A percentile compares a stretch with the other conserved stretches of the same genome.
These are phyloP conservation scores for Mycena belliarum DNA, from an alignment of 768 basidiomycete genomes.

Conservation along the genomic window DNA sequence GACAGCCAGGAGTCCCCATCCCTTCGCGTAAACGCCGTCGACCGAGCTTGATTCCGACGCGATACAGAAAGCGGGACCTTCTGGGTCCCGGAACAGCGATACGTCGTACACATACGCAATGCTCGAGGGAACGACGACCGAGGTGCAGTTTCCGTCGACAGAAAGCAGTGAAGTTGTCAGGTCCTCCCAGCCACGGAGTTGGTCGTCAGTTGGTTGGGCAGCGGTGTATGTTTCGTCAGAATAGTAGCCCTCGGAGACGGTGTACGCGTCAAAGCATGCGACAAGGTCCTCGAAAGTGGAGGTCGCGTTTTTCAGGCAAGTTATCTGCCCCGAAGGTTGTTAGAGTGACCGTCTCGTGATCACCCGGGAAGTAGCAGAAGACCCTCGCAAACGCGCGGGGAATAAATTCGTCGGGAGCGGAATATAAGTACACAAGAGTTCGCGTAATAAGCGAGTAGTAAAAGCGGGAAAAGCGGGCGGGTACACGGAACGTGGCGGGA, in stretches of 20 bases:
- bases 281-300: conserved; percentile 26
- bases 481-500: too few relatives aligned
- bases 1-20: conserved; percentile 40
- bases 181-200: conserved; percentile 32
- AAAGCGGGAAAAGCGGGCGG: too few relatives aligned
- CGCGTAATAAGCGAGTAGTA: too few relatives aligned
- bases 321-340: conserved; percentile 5
- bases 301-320: conserved; percentile 7
- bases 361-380: too few relatives aligned
- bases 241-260: conserved; percentile 31
- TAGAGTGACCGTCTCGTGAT: too few relatives aligned
- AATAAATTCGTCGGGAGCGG: too few relatives aligned
- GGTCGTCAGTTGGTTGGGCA: conserved; percentile 32
- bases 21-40: conserved; percentile 27
- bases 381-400: too few relatives aligned
- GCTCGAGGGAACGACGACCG: conserved; percentile 28
- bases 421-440: too few relatives aligned
- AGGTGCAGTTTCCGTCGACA: conserved; percentile 33
- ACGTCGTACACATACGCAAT: conserved; percentile 31
- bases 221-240: conserved; percentile 29
- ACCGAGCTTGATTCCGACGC: conserved; percentile 28
- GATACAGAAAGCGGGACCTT: conserved; percentile 33
- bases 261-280: conserved; percentile 34
- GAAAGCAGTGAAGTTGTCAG: conserved; percentile 29
- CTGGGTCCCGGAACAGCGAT: conserved; percentile 26